These are phyloP conservation scores for Cyberlindnera bimundalis DNA, from an alignment of 805 yeast species.

Conservation along the genomic window DNA sequence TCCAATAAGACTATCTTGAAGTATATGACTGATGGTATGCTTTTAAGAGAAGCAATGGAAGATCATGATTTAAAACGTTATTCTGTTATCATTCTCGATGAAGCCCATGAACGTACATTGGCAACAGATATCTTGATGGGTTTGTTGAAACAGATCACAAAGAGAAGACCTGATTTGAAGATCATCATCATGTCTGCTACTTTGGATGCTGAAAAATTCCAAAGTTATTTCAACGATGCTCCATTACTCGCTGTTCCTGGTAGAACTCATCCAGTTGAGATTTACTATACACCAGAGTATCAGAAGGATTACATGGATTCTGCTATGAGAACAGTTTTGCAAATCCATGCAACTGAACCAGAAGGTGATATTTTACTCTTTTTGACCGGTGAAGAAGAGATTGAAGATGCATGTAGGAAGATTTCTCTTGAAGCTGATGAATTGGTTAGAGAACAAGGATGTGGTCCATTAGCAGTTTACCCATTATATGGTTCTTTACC, in stretches of 20 bases:
- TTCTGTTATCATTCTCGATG: constrained; percentile 91
- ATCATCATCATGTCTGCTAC: constrained; percentile 97
- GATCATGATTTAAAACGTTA: constrained; percentile 80
- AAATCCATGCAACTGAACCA: constrained; percentile 94
- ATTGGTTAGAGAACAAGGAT: constrained; percentile 78
- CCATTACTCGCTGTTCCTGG: constrained; percentile 97
- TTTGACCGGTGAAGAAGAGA: constrained; percentile 96
- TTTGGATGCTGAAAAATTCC: constrained; percentile 94
- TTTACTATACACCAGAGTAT: constrained; percentile 94
- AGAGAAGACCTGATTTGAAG: constrained; percentile 82
- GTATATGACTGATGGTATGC: constrained; percentile 99
- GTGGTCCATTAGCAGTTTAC: constrained; percentile 87
- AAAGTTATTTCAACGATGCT: constrained; percentile 82
- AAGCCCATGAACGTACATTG: constrained; percentile 96
- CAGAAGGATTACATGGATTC: constrained; percentile 94
- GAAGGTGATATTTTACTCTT: constrained; percentile 87
- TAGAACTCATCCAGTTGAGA: constrained; percentile 95
- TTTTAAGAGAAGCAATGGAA: constrained; percentile 94
- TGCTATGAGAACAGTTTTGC: constrained; percentile 91
- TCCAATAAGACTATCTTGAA: constrained; percentile 76
- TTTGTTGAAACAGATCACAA: constrained; percentile 73
- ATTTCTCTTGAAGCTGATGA: constrained; percentile 86
- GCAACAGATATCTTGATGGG: constrained; percentile 98
- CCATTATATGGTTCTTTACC: constrained; percentile 97
- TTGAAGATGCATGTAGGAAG: constrained; percentile 93